Evolutionary conservation across 495 filamentous ascomycete species (phyloP).

Genomic region (Penicillium dipodomyicola): DNA sequence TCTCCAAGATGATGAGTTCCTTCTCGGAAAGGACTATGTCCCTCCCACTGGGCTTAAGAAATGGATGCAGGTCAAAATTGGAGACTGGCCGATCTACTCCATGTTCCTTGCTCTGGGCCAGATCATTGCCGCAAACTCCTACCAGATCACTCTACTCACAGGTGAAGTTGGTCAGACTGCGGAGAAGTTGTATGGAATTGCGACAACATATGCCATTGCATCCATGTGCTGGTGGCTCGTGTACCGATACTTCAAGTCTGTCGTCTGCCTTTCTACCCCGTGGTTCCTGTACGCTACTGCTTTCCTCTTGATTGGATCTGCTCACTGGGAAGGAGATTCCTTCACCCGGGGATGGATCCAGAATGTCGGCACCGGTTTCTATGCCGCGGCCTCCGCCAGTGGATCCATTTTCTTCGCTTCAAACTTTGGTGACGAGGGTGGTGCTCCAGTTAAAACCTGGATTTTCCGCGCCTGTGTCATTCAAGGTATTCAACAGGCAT

Average conservation of each 20-base stretch:
- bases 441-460: constrained; percentile 48
- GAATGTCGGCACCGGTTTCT: constrained; percentile 46
- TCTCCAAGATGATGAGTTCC: constrained; percentile 50
- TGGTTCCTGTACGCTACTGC: constrained; percentile 65
- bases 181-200: constrained; percentile 64
- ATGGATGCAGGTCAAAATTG: constrained; percentile 46
- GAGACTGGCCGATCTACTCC: constrained; percentile 72
- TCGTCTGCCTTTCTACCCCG: constrained; percentile 56
- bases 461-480: constrained; percentile 52
- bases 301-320: constrained; percentile 64
- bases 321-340: constrained; percentile 47
- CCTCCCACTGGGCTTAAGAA: constrained; percentile 64
- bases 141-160: constrained; percentile 67
- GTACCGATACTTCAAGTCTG: constrained; percentile 60
- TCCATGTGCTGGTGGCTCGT: constrained; percentile 65
- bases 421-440: constrained; percentile 51
- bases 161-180: constrained; percentile 62
- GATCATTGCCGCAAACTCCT: constrained; percentile 68
- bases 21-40: constrained; percentile 63
- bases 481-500: constrained; percentile 48
- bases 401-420: constrained; percentile 52
- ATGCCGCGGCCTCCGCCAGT: constrained; percentile 48
- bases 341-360: constrained; percentile 49
- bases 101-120: constrained; percentile 64
- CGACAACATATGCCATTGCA: constrained; percentile 60